Conservation (phyloP, 2,329 filamentous ascomycete genomes). For the Aspergillus sp. region DNA sequence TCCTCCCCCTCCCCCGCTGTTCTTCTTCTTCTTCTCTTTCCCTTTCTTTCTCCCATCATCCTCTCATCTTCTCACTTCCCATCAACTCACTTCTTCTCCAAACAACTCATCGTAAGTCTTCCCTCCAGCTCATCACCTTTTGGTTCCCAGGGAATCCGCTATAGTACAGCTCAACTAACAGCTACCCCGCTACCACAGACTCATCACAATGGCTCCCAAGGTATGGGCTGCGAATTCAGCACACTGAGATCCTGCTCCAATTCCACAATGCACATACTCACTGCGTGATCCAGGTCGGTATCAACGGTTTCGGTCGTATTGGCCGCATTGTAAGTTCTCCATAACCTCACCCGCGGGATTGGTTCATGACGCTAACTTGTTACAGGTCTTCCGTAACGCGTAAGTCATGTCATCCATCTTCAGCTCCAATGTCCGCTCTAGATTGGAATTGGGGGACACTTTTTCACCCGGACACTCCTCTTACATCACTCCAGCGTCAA, state of each 20-base stretch:
- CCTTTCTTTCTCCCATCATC: constrained; percentile 15
- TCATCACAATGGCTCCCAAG: constrained; percentile 37
- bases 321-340: constrained; percentile 71
- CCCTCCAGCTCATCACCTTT: constrained; percentile 4
- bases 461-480: background rate
- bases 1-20: constrained; percentile 29
- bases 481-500: constrained; percentile 58
- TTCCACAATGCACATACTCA: no score
- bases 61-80: constrained; percentile 4
- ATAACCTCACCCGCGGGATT: background rate
- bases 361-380: constrained; percentile 15
- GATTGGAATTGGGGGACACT: background rate
- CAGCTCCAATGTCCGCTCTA: background rate
- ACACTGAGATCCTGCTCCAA: no score
- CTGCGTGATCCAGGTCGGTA: constrained; percentile 66
- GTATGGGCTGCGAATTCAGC: constrained; percentile 15
- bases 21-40: constrained; percentile 18
- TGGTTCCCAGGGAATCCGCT: background rate
- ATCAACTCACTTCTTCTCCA: background rate
- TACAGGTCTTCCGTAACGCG: constrained; percentile 90
- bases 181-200: constrained; percentile 22
- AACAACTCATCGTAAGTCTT: constrained; percentile 13
- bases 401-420: constrained; percentile 49
- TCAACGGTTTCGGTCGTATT: constrained; percentile 99
- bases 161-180: constrained; percentile 20